Base-by-base conservation (phyloP, 495 filamentous ascomycete genomes). In the Lindgomyces ingoldianus region DNA sequence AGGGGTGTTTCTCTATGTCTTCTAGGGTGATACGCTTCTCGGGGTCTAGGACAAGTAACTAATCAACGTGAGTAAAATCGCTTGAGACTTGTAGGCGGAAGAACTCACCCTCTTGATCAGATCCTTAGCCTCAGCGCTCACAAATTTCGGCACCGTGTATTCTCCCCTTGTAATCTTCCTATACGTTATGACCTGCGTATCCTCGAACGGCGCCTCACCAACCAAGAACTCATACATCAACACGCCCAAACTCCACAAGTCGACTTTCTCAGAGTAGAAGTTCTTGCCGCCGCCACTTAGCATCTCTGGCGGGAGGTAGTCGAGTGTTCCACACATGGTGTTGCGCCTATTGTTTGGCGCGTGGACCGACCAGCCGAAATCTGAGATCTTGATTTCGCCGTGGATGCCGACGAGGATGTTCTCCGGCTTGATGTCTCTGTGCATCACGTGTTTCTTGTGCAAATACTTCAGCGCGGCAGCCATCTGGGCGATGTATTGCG, bases 401-500 rank as follows among this genome's bases (percentile, higher is more conserved):
- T 98, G 93, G 55, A 98, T 93, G 19, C 94, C 94, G 39, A 98
- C 87, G 16, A 98, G 85, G 68, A 98, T 98, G 71, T 98, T 98
- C 77, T 98, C 94, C 11, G 94, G 94, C 79, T 98, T 98, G 79
- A 98, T 98, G 69, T 98, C 94, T 46, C 94, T 87, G 71, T 98
- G 94, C 79, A 98, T 98, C 67, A 98, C 91, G 74, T 98, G 94
- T 79, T 98, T 98, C 74, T 90, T 91, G 78, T 98, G 94, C 24
- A 98, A 80, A 69, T 98, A 98, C 61, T 85, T 86, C 68, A 98
- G 78, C 22, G 94, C 94, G 46, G 89, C 87, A 19, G 95, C 91
- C 95, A 98, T 98, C 77, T 98, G 94, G n/a, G 93, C 95, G 65
- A 97, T 90, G 72, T 96, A 98, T 77, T 94, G 87, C 26, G 93